A percentile compares a stretch with the other conserved stretches of the same genome.
Conservation (phyloP, 805 yeast species). For the Jamesozyma lodderae region DNA sequence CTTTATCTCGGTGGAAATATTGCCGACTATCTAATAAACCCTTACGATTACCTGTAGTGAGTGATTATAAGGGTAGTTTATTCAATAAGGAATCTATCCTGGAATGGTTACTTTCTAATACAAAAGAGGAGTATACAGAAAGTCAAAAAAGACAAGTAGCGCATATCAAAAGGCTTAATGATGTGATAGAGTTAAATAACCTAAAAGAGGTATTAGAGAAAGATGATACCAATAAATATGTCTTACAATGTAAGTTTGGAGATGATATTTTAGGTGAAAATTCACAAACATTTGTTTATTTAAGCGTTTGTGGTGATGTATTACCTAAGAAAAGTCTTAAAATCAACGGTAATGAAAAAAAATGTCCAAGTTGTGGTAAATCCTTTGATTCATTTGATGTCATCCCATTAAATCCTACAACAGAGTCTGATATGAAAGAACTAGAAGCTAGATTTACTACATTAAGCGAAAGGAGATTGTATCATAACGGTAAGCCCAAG, state of each 20-base stretch:
- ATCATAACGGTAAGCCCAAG: conserved; percentile 32
- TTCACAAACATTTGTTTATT: conserved; percentile 35
- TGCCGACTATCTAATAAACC: conserved; percentile 40
- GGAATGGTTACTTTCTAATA: conserved; percentile 39
- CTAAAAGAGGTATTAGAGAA: conserved; percentile 8
- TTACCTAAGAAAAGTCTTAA: conserved; percentile 29
- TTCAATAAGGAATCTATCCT: conserved; percentile 57
- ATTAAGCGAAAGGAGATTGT: conserved; percentile 21
- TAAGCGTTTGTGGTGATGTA: conserved; percentile 40
- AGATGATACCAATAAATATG: neutral
- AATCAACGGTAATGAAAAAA: conserved; percentile 3
- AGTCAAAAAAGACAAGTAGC: conserved; percentile 21
- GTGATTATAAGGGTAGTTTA: conserved; percentile 60
- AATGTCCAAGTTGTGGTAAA: conserved; percentile 38
- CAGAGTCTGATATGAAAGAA: conserved; percentile 12
- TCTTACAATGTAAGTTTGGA: conserved; percentile 17
- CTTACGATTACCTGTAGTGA: conserved; percentile 46
- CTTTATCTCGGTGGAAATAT: conserved; percentile 33
- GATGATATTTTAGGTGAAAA: conserved; percentile 30
- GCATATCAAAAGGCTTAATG: conserved; percentile 35
- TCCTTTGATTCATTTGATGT: conserved; percentile 24
- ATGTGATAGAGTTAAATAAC: conserved; percentile 38
- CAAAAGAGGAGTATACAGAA: conserved; percentile 19
- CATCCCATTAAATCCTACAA: conserved; percentile 32
- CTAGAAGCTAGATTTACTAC: conserved; percentile 19